These are phyloP conservation scores for Acacia confusa DNA, from an alignment of 306 rosid genomes.

Conservation along the genomic window DNA sequence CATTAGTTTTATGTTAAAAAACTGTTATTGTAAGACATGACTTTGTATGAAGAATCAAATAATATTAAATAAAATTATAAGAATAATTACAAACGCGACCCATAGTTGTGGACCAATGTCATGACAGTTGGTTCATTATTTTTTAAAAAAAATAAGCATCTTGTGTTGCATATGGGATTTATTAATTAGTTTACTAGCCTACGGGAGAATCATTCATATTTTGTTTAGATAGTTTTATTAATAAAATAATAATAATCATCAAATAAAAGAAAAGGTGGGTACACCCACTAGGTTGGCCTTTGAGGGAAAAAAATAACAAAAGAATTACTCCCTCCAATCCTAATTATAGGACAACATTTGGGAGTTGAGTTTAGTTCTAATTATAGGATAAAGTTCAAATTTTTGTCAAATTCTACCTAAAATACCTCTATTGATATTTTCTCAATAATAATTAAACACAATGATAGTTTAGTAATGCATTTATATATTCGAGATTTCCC, in stretches of 20 bases:
- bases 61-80: not conserved
- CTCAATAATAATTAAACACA: too few relatives aligned
- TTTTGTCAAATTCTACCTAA: too few relatives aligned
- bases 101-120: not conserved
- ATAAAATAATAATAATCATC: not conserved
- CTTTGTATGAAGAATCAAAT: not conserved
- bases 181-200: not conserved
- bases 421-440: too few relatives aligned
- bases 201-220: not conserved
- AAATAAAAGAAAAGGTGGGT: not conserved
- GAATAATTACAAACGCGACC: not conserved
- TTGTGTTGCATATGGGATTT: not conserved
- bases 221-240: not conserved
- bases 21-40: not conserved
- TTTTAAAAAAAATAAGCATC: not conserved
- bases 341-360: too few relatives aligned
- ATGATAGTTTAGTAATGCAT: too few relatives aligned
- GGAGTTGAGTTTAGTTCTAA: too few relatives aligned
- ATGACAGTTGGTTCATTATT: not conserved
- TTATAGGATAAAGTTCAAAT: too few relatives aligned
- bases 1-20: too few relatives aligned
- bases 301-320: not conserved
- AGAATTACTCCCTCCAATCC: too few relatives aligned
- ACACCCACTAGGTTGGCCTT: constrained; percentile 5
- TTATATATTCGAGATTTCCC: too few relatives aligned